These are phyloP conservation scores for Catenaria anguillulae DNA, from an alignment of 371 early-diverging fungal species.

Conservation along the genomic window DNA sequence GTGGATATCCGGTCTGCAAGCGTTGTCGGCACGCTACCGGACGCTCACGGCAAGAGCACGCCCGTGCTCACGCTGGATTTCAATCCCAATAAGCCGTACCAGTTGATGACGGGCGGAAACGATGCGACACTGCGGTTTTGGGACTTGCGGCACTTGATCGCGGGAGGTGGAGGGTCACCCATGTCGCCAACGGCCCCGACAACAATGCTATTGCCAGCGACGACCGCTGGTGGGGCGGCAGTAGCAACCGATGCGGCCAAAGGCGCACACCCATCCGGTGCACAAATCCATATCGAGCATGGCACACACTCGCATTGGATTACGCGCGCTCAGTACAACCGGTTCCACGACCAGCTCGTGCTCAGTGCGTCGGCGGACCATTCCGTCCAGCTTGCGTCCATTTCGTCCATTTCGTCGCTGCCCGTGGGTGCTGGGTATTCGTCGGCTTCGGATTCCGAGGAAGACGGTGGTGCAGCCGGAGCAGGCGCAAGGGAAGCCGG, in stretches of 20 bases:
- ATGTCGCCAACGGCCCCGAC: too few species aligned
- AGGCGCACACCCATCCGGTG: not conserved
- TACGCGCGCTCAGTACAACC: slow-evolving; percentile 37
- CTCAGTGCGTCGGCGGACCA: slow-evolving; percentile 70
- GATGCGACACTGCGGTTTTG: slow-evolving; percentile 69
- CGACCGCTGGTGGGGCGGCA: too few species aligned
- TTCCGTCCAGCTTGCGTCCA: slow-evolving; percentile 63
- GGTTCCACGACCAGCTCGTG: slow-evolving; percentile 75
- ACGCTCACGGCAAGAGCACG: slow-evolving; percentile 40
- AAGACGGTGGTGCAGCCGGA: not conserved
- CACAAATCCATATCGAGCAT: too few species aligned
- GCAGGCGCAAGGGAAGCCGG: not conserved
- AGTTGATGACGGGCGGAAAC: slow-evolving; percentile 65
- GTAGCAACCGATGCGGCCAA: not conserved
- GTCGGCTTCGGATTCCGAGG: not conserved
- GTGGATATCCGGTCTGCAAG: not conserved
- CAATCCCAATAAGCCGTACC: slow-evolving; percentile 70
- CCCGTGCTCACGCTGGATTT: slow-evolving; percentile 58
- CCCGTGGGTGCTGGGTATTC: slow-evolving; percentile 19
- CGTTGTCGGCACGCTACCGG: not conserved
- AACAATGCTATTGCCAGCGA: too few species aligned
- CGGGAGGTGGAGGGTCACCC: too few species aligned
- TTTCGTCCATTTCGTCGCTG: slow-evolving; percentile 65
- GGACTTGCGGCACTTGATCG: slow-evolving; percentile 45
- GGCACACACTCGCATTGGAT: not conserved